Base-by-base conservation (phyloP, 2,329 filamentous ascomycete genomes). In the Huntiella abstrusa region DNA sequence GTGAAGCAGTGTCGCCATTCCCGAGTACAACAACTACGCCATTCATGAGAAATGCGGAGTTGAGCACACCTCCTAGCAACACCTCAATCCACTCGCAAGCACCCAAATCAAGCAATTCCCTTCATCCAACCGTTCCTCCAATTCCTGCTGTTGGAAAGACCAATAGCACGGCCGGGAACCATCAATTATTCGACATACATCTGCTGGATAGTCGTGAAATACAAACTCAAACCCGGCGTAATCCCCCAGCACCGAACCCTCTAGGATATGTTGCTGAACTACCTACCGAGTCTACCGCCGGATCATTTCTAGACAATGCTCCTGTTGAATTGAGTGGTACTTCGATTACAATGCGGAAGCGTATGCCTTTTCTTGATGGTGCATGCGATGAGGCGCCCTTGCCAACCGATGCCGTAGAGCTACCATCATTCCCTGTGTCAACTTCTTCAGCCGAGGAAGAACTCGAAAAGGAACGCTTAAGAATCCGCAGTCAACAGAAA, bases 231-330 rank as follows among this genome's bases (percentile, higher is more conserved):
- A 49, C 53, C 11, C 53, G 55, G 5, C 41, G 41, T 17, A 19
- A 38, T 7, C n/a, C 41, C 5, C 3, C 8, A 7, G 22, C 17
- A 22, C 61, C 57, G 11, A 57, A 66, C 33, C 66, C 68, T 0
- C 59, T 69, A 1, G 67, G 67, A 1, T 36, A 63, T 12, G 56
- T 71, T 16, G 62, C 67, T 3, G 68, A 71, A 54, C 64, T 72
- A 58, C 54, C 64, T 4, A 69, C 65, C 7, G 61, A 64, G 13
- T 54, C 60, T 16, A 69, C 67, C 1, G 60, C 58, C 0, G 52
- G 51, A 5, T 63, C 67, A 5, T 55, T 55, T 1, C 59, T 64
- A 4, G 67, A 71, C 51, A 56, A 54, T 10, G 57, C 68, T 36
- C 67, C 67, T 0, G 59, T 68, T 3, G 68, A 71, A 53, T 61